Evolutionary conservation across 2,329 filamentous ascomycete genomes (phyloP).

Genomic region (Pyricularia sp.): DNA sequence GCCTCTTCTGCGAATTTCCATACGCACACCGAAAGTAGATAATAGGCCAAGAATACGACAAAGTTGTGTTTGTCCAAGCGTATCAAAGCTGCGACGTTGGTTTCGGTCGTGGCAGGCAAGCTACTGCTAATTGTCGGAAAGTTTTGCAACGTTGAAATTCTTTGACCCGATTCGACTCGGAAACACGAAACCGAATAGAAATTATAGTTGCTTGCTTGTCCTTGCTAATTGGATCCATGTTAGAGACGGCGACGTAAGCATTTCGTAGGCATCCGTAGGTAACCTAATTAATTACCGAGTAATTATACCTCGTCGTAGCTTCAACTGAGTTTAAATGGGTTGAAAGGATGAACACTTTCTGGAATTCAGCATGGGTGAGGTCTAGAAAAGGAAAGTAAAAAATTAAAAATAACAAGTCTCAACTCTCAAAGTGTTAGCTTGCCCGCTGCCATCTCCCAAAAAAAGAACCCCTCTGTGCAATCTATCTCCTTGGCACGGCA

Average conservation of each 20-base stretch:
- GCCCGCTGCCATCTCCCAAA: neutral
- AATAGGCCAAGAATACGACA: neutral
- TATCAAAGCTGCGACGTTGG: neutral
- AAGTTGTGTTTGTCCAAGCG: neutral
- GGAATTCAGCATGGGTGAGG: neutral
- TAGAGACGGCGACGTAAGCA: neutral
- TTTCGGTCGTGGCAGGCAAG: neutral
- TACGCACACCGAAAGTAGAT: too few species aligned
- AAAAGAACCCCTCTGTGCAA: neutral
- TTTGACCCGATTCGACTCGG: neutral
- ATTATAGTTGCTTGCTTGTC: neutral
- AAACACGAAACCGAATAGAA: neutral
- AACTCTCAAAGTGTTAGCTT: neutral
- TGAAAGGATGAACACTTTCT: neutral
- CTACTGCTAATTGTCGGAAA: neutral
- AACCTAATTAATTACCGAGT: neutral
- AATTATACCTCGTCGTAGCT: neutral
- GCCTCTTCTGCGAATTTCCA: too few species aligned
- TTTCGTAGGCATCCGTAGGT: neutral
- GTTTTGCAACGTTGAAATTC: neutral
- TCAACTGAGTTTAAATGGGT: neutral
- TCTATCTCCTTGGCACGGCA: neutral
- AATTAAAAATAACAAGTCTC: neutral
- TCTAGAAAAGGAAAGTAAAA: neutral
- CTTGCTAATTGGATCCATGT: too few species aligned